Evolutionary conservation across 108 stramenopile genomes (phyloP), one percentile per base, ranked within the genome.

Genomic region (Nannochloropsis granulata): DNA sequence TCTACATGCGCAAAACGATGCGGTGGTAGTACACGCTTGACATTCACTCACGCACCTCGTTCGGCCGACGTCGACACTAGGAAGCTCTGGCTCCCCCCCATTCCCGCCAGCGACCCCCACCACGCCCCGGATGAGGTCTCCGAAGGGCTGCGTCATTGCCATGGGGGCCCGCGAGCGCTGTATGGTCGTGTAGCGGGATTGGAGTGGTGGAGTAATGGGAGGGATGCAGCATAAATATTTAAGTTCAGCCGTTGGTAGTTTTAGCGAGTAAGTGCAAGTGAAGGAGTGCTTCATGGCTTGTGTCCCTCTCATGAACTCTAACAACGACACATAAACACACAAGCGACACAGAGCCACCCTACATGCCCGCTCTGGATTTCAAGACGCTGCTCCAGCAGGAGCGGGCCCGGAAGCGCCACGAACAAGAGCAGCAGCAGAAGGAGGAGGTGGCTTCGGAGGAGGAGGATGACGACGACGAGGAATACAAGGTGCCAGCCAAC

Each of bases 351-450:
- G 1, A 5, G 5, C 34, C 34, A 34, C 34, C 34, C 34, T 34
- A 34, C 34, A 85, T 85, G 84, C 79, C 84, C 19, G 80, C 79
- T 42, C 84, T 85, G 21, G 84, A 85, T 44, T 85, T 85, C 23
- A 44, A 85, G 21, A 80, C 44, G 25, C 44, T 85, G 43, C 80
- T 85, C 26, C 26, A 45, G 80, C 84, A 85, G 80, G 84, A 85
- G 44, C 44, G 80, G 79, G 79, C 79, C 12, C 44, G 12, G 80
- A 45, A 21, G 19, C 84, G 80, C 26, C 44, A 44, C 44, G 45
- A 85, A 44, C 44, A 19, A 13, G 80, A 21, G 7, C 25, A 26
- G 0, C 19, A n/a, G 11, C 56, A n/a, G 21, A n/a, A 16, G 56
- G 56, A 46, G 16, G 45, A 71, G n/a, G 34, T 34, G 5, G 34